Percentiles rank a stretch among this genome's conserved stretches.
These are phyloP conservation scores for Parasitella parasitica DNA, from an alignment of 371 early-diverging fungal genomes.

Conservation along the genomic window DNA sequence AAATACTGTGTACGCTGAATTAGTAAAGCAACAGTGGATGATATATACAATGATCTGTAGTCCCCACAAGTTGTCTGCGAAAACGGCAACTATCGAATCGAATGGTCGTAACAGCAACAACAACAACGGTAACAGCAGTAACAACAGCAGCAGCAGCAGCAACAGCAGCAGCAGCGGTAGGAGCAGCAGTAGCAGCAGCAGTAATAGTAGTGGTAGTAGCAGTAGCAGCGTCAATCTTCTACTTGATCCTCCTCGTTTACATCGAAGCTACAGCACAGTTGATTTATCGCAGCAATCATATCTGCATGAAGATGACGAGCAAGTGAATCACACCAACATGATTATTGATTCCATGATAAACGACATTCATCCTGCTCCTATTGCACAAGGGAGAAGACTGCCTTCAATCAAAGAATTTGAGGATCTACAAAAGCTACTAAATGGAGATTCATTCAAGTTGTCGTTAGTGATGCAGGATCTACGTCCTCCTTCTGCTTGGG, in stretches of 20 bases:
- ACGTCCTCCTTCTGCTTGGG: constrained; percentile 64
- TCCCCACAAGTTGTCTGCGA: not conserved
- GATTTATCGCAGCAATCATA: not conserved
- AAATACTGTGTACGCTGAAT: constrained; percentile 33
- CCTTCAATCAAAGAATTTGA: constrained; percentile 7
- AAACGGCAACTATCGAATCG: not conserved
- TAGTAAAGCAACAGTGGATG: constrained; percentile 24
- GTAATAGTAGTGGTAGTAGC: no score
- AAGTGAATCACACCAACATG: not conserved
- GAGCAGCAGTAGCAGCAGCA: no score
- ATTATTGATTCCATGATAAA: not conserved
- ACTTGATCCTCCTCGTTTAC: not conserved
- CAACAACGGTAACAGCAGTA: no score
- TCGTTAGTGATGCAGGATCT: constrained; percentile 28
- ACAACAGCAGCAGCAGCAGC: no score
- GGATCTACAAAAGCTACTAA: constrained; percentile 1
- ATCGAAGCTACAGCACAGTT: not conserved
- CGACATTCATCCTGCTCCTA: not conserved
- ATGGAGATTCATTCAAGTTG: constrained; percentile 1
- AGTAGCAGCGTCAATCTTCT: not conserved
- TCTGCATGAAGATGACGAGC: not conserved
- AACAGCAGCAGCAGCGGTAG: no score
- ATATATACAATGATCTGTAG: constrained; percentile 6
- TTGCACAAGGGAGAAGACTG: not conserved
- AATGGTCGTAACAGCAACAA: no score